phyloP scores from a whole-genome alignment of 2,329 filamentous ascomycete genomes.

The Ambrosiella cleistominuta region DNA sequence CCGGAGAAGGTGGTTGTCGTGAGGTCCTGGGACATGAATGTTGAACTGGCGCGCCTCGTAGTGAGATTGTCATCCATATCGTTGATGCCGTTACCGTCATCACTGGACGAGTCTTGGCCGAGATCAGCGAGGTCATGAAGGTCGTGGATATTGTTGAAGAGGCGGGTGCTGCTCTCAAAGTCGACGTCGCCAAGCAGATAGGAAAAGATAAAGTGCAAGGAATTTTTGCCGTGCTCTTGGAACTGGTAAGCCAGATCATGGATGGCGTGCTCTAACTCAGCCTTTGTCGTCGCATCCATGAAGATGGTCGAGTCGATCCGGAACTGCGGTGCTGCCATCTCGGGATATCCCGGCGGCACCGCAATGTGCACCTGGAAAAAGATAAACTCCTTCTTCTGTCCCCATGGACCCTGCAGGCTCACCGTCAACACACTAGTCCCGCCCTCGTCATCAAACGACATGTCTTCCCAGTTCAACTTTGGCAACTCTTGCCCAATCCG shows the following conservation, averaged over 20 bases:
- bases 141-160: conserved; percentile 33
- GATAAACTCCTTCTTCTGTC: conserved; percentile 30
- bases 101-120: conserved; percentile 65
- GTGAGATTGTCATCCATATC: conserved; percentile 42
- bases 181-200: conserved; percentile 47
- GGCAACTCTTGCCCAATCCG: conserved; percentile 43
- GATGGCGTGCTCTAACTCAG: conserved; percentile 18
- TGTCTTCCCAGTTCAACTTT: conserved; percentile 44
- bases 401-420: conserved; percentile 36
- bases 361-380: conserved; percentile 45
- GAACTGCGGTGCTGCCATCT: conserved; percentile 39
- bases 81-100: conserved; percentile 31
- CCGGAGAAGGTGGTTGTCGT: conserved; percentile 19
- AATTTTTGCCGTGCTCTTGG: conserved; percentile 40
- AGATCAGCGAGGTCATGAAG: conserved; percentile 40
- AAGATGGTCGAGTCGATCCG: conserved; percentile 43
- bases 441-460: conserved; percentile 18
- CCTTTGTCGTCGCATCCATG: conserved; percentile 38
- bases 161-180: conserved; percentile 40
- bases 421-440: conserved; percentile 19
- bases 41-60: conserved; percentile 33
- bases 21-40: conserved; percentile 45
- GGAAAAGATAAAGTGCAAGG: conserved; percentile 42
- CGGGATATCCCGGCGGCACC: conserved; percentile 42
- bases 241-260: conserved; percentile 37